Conservation (phyloP, 2,329 filamentous ascomycete species). For the Fusarium fujikuroi region DNA sequence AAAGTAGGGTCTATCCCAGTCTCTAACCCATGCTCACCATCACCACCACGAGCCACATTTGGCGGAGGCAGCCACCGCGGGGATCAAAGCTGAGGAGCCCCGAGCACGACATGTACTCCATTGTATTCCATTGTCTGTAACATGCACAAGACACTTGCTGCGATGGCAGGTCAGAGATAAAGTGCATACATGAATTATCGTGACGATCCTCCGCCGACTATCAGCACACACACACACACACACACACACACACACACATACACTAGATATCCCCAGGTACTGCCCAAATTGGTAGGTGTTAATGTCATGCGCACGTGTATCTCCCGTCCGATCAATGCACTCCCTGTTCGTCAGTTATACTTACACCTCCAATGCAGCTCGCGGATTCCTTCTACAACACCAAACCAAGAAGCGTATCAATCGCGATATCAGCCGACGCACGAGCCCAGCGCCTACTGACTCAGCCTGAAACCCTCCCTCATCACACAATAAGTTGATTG, state of each 20-base stretch:
- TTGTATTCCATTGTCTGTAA: background rate
- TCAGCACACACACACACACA: constrained; percentile 12
- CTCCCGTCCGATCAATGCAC: constrained; percentile 6
- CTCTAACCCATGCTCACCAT: constrained; percentile 14
- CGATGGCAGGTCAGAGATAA: constrained; percentile 25
- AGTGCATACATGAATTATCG: constrained; percentile 1
- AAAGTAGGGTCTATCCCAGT: constrained; percentile 16
- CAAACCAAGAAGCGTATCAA: background rate
- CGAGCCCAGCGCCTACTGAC: constrained; percentile 14
- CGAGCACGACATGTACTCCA: constrained; percentile 26
- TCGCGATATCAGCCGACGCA: background rate
- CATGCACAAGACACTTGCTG: background rate
- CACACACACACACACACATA: constrained; percentile 7
- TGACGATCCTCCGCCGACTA: background rate
- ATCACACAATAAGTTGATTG: constrained; percentile 7
- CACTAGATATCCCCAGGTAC: background rate
- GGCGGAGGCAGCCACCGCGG: constrained; percentile 24
- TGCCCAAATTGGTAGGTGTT: constrained; percentile 37
- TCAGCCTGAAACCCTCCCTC: constrained; percentile 26
- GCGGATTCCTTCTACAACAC: background rate
- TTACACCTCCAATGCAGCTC: background rate
- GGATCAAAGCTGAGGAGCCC: constrained; percentile 39
- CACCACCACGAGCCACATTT: constrained; percentile 14
- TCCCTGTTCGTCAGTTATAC: background rate
- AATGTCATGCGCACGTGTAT: constrained; percentile 40